Evolutionary conservation across 2,329 filamentous ascomycete species (phyloP).

Genomic region (Rhynchosporium graminicola): DNA sequence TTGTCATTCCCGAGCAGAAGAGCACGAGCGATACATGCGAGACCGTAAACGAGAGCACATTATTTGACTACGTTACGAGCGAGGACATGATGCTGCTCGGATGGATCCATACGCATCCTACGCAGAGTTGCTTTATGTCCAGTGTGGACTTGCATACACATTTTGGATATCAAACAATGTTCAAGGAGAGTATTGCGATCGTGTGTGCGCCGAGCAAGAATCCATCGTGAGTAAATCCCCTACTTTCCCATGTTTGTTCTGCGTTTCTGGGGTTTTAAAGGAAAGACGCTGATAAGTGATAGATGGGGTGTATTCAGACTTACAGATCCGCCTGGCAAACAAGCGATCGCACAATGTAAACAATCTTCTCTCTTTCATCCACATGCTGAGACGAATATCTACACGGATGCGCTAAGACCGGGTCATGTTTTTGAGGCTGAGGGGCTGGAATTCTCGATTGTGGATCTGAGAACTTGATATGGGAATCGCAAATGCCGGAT

Average conservation of each 20-base stretch:
- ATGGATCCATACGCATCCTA: conserved; percentile 98
- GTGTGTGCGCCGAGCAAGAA: conserved; percentile 85
- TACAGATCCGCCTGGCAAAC: conserved; percentile 88
- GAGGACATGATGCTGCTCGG: conserved; percentile 39
- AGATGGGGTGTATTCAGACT: conserved; percentile 91
- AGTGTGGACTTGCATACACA: conserved; percentile 92
- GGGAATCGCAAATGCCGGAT: neutral
- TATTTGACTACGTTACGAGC: conserved; percentile 77
- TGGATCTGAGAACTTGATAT: conserved; percentile 56
- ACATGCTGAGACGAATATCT: conserved; percentile 48
- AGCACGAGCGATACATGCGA: conserved; percentile 93
- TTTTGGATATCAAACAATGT: conserved; percentile 91
- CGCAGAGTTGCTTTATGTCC: conserved; percentile 97
- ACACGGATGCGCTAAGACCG: conserved; percentile 48
- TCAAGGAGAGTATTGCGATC: conserved; percentile 94
- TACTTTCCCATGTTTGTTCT: neutral
- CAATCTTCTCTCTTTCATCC: conserved; percentile 84
- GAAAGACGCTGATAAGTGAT: neutral
- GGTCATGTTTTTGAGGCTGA: conserved; percentile 60
- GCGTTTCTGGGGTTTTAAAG: too few species aligned
- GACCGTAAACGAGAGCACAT: conserved; percentile 79
- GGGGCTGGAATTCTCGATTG: conserved; percentile 62
- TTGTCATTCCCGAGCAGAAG: conserved; percentile 89
- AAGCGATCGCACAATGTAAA: conserved; percentile 78
- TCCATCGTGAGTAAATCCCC: conserved; percentile 61